Evolutionary conservation across 495 filamentous ascomycete genomes (phyloP).

Genomic region (Hypoxylon trugodes): DNA sequence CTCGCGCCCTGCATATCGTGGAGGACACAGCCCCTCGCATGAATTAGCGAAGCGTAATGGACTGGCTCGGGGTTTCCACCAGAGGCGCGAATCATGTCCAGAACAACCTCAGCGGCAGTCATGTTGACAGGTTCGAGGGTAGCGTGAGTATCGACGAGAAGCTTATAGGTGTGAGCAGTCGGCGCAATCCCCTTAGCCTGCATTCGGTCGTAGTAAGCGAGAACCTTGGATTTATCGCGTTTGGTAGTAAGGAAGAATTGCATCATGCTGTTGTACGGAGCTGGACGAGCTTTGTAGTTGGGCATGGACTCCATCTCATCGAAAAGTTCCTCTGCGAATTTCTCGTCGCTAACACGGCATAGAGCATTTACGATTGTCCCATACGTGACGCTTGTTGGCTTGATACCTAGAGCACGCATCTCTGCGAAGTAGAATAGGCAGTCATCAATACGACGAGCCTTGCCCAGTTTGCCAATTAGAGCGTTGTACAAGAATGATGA

Average conservation of each 20-base stretch:
- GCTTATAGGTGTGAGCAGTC: slow-evolving; percentile 96
- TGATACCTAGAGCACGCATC: slow-evolving; percentile 92
- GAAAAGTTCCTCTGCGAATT: slow-evolving; percentile 96
- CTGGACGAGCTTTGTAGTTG: slow-evolving; percentile 97
- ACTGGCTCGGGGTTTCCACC: slow-evolving; percentile 86
- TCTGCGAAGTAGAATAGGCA: slow-evolving; percentile 97
- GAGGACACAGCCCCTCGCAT: slow-evolving; percentile 93
- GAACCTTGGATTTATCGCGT: slow-evolving; percentile 90
- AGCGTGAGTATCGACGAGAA: slow-evolving; percentile 94
- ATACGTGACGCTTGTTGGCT: slow-evolving; percentile 96
- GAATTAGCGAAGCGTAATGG: slow-evolving; percentile 93
- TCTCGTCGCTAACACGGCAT: slow-evolving; percentile 95
- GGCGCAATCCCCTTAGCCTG: slow-evolving; percentile 83
- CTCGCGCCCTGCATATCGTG: slow-evolving; percentile 89
- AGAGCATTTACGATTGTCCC: slow-evolving; percentile 98
- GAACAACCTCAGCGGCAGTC: slow-evolving; percentile 83
- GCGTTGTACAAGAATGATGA: slow-evolving; percentile 98
- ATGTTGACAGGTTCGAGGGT: slow-evolving; percentile 94
- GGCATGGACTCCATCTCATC: slow-evolving; percentile 99
- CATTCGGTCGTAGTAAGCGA: slow-evolving; percentile 98
- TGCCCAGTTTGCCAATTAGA: slow-evolving; percentile 96
- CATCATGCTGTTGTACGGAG: slow-evolving; percentile 98
- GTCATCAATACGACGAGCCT: slow-evolving; percentile 96
- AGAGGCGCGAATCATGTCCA: slow-evolving; percentile 77
- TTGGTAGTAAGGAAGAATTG: slow-evolving; percentile 99